Conservation (phyloP, 345 rosid species). For the Conringia planisiliqua region DNA sequence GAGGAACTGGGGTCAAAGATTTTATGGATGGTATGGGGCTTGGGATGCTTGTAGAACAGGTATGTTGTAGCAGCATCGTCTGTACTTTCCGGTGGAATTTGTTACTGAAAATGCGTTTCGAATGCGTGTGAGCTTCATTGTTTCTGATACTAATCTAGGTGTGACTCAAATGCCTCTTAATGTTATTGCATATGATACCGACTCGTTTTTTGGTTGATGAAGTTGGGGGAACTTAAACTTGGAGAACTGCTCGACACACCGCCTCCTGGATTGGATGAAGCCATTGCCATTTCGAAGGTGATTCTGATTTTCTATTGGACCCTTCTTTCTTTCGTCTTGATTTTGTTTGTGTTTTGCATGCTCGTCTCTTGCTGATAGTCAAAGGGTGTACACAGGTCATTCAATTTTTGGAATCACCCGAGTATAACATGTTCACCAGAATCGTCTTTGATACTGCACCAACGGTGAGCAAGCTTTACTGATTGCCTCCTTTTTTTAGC, state of each 20-base stretch:
- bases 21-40: conserved; percentile 99
- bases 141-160: neutral
- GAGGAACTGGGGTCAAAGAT: conserved; percentile 88
- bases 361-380: conserved; percentile 27
- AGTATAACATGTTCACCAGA: conserved; percentile 88
- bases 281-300: conserved; percentile 95
- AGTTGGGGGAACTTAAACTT: conserved; percentile 89
- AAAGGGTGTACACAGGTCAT: conserved; percentile 60
- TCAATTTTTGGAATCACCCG: conserved; percentile 89
- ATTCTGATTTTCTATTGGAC: neutral
- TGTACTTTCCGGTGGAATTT: neutral
- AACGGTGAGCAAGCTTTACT: conserved; percentile 53
- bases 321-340: neutral
- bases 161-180: neutral
- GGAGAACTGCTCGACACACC: conserved; percentile 96
- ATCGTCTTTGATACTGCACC: conserved; percentile 98
- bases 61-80: conserved; percentile 22
- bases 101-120: neutral
- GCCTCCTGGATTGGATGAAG: conserved; percentile 99
- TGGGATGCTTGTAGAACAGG: conserved; percentile 93
- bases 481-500: neutral
- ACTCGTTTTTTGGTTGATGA: conserved; percentile 13
- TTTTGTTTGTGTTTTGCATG: neutral
- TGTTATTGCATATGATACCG: neutral
- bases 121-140: neutral